Base-by-base conservation (phyloP, 2,329 filamentous ascomycete genomes). In the Alternaria sp. region DNA sequence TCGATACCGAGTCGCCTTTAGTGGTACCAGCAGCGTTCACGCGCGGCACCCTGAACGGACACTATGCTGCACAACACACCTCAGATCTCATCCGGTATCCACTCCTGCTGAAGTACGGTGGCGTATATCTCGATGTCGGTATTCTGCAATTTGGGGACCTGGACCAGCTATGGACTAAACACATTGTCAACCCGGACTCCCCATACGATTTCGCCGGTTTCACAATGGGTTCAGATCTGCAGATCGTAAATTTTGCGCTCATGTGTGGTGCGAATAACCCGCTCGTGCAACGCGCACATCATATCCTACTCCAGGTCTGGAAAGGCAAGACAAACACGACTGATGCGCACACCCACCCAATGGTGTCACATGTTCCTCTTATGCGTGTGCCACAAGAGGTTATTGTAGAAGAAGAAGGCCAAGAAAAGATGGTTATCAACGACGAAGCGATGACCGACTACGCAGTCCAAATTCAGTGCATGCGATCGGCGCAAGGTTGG, bases 41-140 rank as follows among this genome's bases (percentile, higher is more conserved):
- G 7, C 77, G 86, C n/a, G 80, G 81, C 7, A 80, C 79, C 0
- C 77, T 88, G 7, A 76, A 75, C 4, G 86, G 86, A 14, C 73
- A 74, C 8, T 86, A 85, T 70, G 81, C 80, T 0, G 73, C 76
- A 3, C 86, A 88, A 66, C 86, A 88, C 67, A 84, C 80, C 0
- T 87, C 85, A 0, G 87, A 89, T 60, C 81, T 89, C 1, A 83
- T 88, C 4, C 82, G 86, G 1, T 87, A 79, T 65, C 86, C 86
- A 3, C 75, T 88, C 12, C 73, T 88, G n/a, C 77, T 87, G 11
- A 80, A 75, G 55, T 85, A 87, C 63, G 86, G 86, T 47, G 86
- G 86, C 28, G 80, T 87, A 0, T 88, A 87, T 65, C 82, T 84
- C 0, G 86, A 88, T 64, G 85, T 85, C 0, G 86, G 86, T 0